These are phyloP conservation scores for Puccinia polysora DNA, from an alignment of 1,284 basidiomycete species.

Conservation along the genomic window DNA sequence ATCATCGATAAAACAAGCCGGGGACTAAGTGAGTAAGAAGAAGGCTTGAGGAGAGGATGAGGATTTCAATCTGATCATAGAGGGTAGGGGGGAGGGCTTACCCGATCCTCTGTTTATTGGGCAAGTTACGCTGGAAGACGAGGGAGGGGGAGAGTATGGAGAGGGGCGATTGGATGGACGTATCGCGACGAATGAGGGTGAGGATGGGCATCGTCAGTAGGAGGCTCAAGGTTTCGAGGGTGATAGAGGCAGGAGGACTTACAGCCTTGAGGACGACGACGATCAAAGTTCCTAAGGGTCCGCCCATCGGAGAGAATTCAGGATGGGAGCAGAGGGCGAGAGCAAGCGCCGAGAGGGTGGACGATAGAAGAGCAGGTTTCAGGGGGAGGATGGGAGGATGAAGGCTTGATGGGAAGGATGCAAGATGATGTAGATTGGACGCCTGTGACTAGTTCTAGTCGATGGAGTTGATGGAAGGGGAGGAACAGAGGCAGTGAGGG, in stretches of 20 bases:
- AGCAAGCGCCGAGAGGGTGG: too few species aligned
- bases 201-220: neutral
- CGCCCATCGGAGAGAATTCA: slow-evolving; percentile 13
- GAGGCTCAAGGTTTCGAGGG: neutral
- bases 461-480: too few species aligned
- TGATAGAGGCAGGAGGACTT: slow-evolving; percentile 57
- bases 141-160: slow-evolving; percentile 14
- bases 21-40: neutral
- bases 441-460: too few species aligned
- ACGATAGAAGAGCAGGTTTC: too few species aligned
- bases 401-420: too few species aligned
- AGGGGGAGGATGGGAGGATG: too few species aligned
- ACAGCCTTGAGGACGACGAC: slow-evolving; percentile 93
- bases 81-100: too few species aligned
- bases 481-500: too few species aligned
- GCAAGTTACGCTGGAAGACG: slow-evolving; percentile 71
- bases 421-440: too few species aligned
- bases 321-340: slow-evolving; percentile 9
- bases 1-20: neutral
- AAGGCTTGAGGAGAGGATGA: neutral
- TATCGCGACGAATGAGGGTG: neutral
- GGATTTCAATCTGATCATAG: neutral
- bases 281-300: slow-evolving; percentile 74
- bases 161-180: neutral
- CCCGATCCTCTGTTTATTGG: slow-evolving; percentile 83